phyloP scores from a whole-genome alignment of 805 yeast species.

The Wickerhamiella sergipiensis region DNA sequence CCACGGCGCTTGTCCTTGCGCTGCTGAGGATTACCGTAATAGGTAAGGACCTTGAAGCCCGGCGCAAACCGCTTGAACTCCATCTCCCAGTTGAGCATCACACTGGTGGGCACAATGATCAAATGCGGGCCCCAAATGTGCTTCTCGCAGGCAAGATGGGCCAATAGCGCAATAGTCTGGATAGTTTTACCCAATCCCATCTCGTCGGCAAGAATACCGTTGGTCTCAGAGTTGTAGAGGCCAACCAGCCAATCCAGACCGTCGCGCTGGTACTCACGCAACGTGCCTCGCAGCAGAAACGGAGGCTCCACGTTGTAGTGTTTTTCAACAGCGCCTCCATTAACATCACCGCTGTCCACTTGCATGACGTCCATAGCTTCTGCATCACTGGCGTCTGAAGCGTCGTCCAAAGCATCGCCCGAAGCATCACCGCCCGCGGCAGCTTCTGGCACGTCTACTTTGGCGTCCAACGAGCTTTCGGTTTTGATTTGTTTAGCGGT shows the following conservation, averaged over 20 bases:
- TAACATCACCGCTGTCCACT: background rate
- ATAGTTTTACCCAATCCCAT: slow-evolving; percentile 97
- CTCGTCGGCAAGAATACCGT: slow-evolving; percentile 96
- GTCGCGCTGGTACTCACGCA: slow-evolving; percentile 86
- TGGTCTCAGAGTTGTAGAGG: slow-evolving; percentile 77
- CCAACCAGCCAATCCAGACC: slow-evolving; percentile 97
- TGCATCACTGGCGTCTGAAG: too few species aligned
- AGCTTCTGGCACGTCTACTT: slow-evolving; percentile 11
- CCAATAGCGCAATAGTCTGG: slow-evolving; percentile 77
- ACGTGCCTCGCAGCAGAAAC: slow-evolving; percentile 54
- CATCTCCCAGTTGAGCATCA: slow-evolving; percentile 98
- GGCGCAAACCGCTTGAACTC: slow-evolving; percentile 97
- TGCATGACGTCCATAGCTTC: too few species aligned
- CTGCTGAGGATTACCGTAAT: slow-evolving; percentile 94
- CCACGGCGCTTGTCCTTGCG: slow-evolving; percentile 92
- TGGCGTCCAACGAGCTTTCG: slow-evolving; percentile 5
- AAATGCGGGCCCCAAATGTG: slow-evolving; percentile 97
- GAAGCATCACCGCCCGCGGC: slow-evolving; percentile 16
- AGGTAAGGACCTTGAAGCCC: slow-evolving; percentile 87
- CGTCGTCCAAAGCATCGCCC: slow-evolving; percentile 13
- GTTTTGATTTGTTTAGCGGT: slow-evolving; percentile 11
- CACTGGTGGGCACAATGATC: slow-evolving; percentile 94
- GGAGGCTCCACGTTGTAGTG: slow-evolving; percentile 46
- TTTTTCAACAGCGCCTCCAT: background rate
- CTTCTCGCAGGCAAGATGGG: slow-evolving; percentile 86